Evolutionary conservation across 2,329 filamentous ascomycete genomes (phyloP).

Genomic region (Myriosclerotinia scirpicola): DNA sequence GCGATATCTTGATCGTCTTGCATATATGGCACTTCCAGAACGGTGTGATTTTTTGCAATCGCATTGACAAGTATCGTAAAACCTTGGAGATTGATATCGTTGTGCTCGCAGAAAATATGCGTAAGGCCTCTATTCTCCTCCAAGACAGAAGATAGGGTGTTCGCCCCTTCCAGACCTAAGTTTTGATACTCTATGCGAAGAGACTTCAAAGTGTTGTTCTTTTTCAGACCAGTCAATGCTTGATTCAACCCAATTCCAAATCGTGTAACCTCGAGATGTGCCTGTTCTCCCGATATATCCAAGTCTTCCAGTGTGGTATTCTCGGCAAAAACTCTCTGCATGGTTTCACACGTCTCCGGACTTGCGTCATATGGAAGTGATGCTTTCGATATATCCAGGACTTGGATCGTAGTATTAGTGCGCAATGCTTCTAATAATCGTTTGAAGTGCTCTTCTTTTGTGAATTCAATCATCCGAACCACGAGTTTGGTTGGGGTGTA

Average conservation of each 20-base stretch:
- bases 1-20: constrained; percentile 59
- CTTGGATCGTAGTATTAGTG: constrained; percentile 61
- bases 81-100: constrained; percentile 68
- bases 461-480: constrained; percentile 65
- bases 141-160: constrained; percentile 66
- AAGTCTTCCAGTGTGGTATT: constrained; percentile 66
- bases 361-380: constrained; percentile 69
- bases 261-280: constrained; percentile 67
- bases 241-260: constrained; percentile 68
- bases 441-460: constrained; percentile 50
- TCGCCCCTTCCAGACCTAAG: constrained; percentile 67
- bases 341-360: constrained; percentile 62
- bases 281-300: constrained; percentile 70
- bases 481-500: constrained; percentile 62
- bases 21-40: constrained; percentile 64
- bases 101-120: constrained; percentile 70
- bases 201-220: constrained; percentile 60
- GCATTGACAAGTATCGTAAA: constrained; percentile 69
- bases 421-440: constrained; percentile 61
- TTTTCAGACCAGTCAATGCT: constrained; percentile 62
- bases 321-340: constrained; percentile 64
- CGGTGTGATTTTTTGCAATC: constrained; percentile 62
- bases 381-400: constrained; percentile 68
- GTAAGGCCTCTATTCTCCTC: constrained; percentile 61
- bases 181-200: constrained; percentile 68